A percentile compares a stretch with the other conserved stretches of the same genome.
These are phyloP conservation scores for Aspergillus vadensis DNA, from an alignment of 2,329 filamentous ascomycete species.

Conservation along the genomic window DNA sequence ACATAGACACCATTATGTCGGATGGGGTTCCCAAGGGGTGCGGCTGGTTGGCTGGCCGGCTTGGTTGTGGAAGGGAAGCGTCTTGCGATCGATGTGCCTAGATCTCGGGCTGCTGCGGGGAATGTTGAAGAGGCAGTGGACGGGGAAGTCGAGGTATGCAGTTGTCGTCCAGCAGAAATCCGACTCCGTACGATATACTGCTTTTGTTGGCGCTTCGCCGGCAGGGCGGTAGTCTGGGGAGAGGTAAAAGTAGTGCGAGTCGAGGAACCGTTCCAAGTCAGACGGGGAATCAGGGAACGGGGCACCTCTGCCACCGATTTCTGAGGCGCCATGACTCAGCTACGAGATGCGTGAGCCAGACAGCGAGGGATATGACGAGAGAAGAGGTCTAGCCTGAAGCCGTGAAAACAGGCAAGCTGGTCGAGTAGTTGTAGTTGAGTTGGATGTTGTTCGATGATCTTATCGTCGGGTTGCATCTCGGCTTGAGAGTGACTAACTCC, in stretches of 20 bases:
- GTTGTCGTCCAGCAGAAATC: slow-evolving; percentile 26
- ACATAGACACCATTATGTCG: slow-evolving; percentile 52
- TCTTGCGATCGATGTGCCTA: slow-evolving; percentile 23
- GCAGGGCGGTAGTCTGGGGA: slow-evolving; percentile 29
- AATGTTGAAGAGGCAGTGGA: slow-evolving; percentile 16
- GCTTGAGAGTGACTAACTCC: no score
- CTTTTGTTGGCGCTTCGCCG: slow-evolving; percentile 26
- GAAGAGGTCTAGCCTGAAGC: not conserved
- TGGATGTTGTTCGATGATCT: not conserved
- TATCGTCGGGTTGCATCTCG: no score
- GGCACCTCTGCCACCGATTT: slow-evolving; percentile 48
- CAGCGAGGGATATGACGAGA: not conserved
- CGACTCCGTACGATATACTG: slow-evolving; percentile 26
- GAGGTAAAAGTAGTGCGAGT: slow-evolving; percentile 34
- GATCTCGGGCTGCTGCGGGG: slow-evolving; percentile 16
- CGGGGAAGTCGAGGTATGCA: slow-evolving; percentile 17
- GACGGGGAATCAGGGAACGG: slow-evolving; percentile 45
- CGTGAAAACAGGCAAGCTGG: not conserved
- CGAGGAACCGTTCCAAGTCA: slow-evolving; percentile 45
- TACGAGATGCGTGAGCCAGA: not conserved
- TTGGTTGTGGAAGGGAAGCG: slow-evolving; percentile 19
- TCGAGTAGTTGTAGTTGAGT: not conserved
- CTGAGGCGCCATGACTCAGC: slow-evolving; percentile 40
- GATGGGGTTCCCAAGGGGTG: slow-evolving; percentile 35
- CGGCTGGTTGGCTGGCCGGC: slow-evolving; percentile 15